These are phyloP conservation scores for Brassica nigra DNA, from an alignment of 345 rosid genomes.

Conservation along the genomic window DNA sequence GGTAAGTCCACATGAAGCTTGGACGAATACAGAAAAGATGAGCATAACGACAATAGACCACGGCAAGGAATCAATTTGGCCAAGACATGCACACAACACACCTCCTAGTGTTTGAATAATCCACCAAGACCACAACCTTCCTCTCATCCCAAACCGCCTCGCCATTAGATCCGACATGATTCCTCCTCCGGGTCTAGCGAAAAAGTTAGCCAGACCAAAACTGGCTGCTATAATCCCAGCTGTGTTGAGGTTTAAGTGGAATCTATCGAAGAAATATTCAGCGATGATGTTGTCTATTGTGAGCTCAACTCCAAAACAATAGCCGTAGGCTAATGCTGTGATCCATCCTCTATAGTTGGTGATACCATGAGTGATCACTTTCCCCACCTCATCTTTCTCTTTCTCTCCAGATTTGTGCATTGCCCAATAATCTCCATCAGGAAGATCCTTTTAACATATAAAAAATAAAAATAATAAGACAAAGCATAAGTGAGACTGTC, in stretches of 20 bases:
- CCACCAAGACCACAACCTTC: conserved; percentile 87
- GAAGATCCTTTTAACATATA: conserved; percentile 46
- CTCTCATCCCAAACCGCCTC: conserved; percentile 79
- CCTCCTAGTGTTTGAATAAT: conserved; percentile 74
- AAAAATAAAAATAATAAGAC: background rate
- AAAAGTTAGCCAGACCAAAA: conserved; percentile 76
- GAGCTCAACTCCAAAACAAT: conserved; percentile 88
- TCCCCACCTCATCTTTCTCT: conserved; percentile 57
- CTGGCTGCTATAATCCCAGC: conserved; percentile 92
- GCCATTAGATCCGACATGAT: conserved; percentile 61
- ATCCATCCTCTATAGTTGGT: conserved; percentile 89
- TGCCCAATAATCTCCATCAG: conserved; percentile 63
- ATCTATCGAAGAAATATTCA: conserved; percentile 82
- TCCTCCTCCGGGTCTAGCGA: conserved; percentile 85
- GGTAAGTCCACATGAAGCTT: conserved; percentile 88
- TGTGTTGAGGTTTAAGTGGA: conserved; percentile 65
- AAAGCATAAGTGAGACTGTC: background rate
- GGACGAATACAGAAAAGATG: conserved; percentile 72
- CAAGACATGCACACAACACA: conserved; percentile 61
- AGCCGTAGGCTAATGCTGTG: conserved; percentile 81
- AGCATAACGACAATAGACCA: conserved; percentile 67
- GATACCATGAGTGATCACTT: conserved; percentile 52
- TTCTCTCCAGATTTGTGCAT: conserved; percentile 71
- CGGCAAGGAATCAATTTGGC: conserved; percentile 48
- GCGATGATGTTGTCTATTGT: conserved; percentile 85